Evolutionary conservation across 495 filamentous ascomycete genomes (phyloP).

Genomic region (Trichoderma erinaceum): DNA sequence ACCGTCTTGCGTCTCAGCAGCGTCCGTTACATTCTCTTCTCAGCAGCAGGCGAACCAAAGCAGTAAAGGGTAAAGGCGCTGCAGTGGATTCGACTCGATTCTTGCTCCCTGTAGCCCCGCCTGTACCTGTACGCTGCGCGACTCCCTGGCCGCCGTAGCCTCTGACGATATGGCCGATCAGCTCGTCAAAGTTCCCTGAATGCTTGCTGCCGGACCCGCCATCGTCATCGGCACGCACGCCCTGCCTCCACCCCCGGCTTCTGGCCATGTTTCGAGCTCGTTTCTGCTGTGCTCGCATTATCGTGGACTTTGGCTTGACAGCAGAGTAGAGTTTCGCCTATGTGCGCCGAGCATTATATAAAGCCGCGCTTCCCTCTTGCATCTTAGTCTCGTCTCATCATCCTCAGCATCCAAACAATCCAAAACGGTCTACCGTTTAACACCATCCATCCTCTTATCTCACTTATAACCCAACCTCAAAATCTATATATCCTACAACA

Average conservation of each 20-base stretch:
- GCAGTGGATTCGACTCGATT: too few relatives aligned
- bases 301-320: not conserved
- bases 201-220: not conserved
- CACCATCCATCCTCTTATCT: not conserved
- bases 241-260: not conserved
- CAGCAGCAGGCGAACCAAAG: too few relatives aligned
- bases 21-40: too few relatives aligned
- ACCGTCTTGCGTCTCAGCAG: too few relatives aligned
- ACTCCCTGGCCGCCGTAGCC: too few relatives aligned
- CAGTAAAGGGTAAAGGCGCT: too few relatives aligned
- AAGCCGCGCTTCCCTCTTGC: not conserved
- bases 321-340: not conserved
- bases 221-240: slow-evolving; percentile 7
- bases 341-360: not conserved
- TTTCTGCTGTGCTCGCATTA: not conserved
- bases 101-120: too few relatives aligned
- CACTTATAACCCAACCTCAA: not conserved
- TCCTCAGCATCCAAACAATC: not conserved
- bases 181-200: not conserved
- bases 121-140: too few relatives aligned
- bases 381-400: not conserved
- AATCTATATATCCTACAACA: not conserved
- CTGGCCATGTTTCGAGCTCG: not conserved
- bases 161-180: slow-evolving; percentile 6
- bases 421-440: slow-evolving; percentile 3